Evolutionary conservation across 345 rosid genomes (phyloP).

Genomic region (Citrus maxima): DNA sequence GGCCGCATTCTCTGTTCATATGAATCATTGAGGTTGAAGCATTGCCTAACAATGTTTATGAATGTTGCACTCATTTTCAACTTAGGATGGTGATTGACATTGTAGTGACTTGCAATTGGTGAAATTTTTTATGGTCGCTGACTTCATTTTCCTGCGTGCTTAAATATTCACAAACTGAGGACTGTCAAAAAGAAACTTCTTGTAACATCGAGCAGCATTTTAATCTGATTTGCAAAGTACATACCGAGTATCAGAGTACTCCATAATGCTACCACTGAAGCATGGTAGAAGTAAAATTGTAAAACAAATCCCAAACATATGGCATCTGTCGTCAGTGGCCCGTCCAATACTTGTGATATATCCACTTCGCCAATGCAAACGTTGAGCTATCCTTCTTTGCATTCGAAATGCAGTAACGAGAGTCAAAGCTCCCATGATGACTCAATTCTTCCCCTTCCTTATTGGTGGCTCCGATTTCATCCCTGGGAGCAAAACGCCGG

Average conservation of each 20-base stretch:
- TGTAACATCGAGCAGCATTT: not conserved
- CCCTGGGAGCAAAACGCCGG: not conserved
- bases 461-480: conserved; percentile 3
- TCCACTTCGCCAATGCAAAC: not conserved
- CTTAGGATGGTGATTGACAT: not conserved
- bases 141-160: too few species aligned
- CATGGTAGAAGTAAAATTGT: not conserved
- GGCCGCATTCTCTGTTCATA: too few species aligned
- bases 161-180: too few species aligned
- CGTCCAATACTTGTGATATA: not conserved
- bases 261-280: not conserved
- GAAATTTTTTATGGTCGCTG: too few species aligned
- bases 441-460: not conserved
- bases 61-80: not conserved
- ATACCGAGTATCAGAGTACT: not conserved
- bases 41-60: not conserved
- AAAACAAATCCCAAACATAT: not conserved
- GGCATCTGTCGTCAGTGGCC: not conserved
- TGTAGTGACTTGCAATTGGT: not conserved
- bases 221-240: not conserved
- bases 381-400: too few species aligned
- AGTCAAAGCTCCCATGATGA: not conserved
- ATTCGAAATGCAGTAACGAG: not conserved
- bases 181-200: too few species aligned
- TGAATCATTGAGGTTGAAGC: not conserved